Evolutionary conservation across 345 rosid genomes (phyloP).

Genomic region (Excoecaria cochinchinensis): DNA sequence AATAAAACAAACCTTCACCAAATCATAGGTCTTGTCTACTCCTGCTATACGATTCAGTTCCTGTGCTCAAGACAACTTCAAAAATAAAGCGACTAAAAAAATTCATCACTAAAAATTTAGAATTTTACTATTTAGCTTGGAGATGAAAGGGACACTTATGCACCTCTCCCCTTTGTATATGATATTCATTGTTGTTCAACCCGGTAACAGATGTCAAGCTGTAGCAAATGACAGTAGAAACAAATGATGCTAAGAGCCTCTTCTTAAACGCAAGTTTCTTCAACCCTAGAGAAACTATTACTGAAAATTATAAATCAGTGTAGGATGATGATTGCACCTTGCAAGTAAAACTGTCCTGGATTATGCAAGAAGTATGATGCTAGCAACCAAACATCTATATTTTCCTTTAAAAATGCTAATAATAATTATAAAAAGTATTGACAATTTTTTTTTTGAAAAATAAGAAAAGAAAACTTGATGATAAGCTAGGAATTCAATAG

Average conservation of each 20-base stretch:
- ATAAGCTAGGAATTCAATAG: no score
- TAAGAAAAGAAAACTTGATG: no score
- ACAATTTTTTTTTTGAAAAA: no score
- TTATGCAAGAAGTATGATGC: neutral
- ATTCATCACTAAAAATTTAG: neutral
- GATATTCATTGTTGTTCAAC: constrained; percentile 94
- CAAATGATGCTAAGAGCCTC: constrained; percentile 2
- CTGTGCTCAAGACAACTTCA: constrained; percentile 33
- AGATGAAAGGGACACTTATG: constrained; percentile 3
- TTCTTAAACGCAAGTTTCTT: constrained; percentile 3
- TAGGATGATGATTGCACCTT: neutral
- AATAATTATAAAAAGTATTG: no score
- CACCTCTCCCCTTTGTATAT: constrained; percentile 98
- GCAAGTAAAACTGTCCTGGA: neutral
- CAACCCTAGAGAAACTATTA: neutral
- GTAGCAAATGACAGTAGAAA: constrained; percentile 21
- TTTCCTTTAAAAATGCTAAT: neutral
- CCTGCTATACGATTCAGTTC: constrained; percentile 77
- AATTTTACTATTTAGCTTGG: neutral
- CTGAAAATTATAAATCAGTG: no score
- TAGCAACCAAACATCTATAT: neutral
- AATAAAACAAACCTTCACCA: constrained; percentile 71
- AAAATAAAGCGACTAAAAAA: neutral
- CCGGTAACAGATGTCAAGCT: constrained; percentile 81
- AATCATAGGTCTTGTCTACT: constrained; percentile 81